Percentiles rank a stretch among this genome's conserved stretches.
Evolutionary conservation across 176 grass and related monocot genomes (phyloP).

Genomic region (maize (Zea mays)): Zm-B73-REFERENCE-NAM-5.0 NC_050104.1:135791001-135791500

Average conservation of each 20-base stretch:
- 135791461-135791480: constrained; percentile 6
- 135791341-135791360: not conserved
- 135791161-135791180: constrained; percentile 15
- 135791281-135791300: constrained; percentile 25
- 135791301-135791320: constrained; percentile 23
- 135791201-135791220: not conserved
- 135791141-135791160: not conserved
- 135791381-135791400: constrained; percentile 8
- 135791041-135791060: constrained; percentile 11
- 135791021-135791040: not conserved
- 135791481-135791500: constrained; percentile 7
- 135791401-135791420: not conserved
- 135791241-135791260: constrained; percentile 28
- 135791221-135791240: constrained; percentile 25
- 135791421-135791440: constrained; percentile 5
- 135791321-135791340: not conserved
- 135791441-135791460: not conserved
- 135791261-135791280: constrained; percentile 29
- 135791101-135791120: constrained; percentile 34
- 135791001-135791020: constrained; percentile 24
- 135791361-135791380: constrained; percentile 1
- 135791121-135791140: constrained; percentile 10
- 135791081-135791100: constrained; percentile 4
- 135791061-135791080: constrained; percentile 13
- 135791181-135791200: constrained; percentile 1